Evolutionary conservation across 179 eudicot genomes (phyloP).

Genomic region (Silene vulgaris): DNA sequence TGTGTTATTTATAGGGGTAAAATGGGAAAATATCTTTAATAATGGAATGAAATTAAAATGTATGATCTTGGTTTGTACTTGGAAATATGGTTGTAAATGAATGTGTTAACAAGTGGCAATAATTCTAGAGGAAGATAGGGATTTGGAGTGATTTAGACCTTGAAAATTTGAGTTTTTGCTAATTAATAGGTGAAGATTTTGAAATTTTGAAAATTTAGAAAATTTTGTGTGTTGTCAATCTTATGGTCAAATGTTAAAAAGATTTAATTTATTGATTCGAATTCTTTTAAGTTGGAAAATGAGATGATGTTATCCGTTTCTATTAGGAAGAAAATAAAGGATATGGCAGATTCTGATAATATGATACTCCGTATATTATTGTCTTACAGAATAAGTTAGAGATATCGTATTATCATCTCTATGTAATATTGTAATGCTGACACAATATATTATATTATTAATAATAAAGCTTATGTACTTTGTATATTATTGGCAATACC

Average conservation of each 20-base stretch:
- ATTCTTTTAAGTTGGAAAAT: too few relatives aligned
- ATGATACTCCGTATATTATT: too few relatives aligned
- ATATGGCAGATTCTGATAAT: too few relatives aligned
- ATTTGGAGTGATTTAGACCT: neutral
- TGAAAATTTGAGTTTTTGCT: neutral
- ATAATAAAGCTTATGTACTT: too few relatives aligned
- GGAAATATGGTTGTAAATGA: neutral
- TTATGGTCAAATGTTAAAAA: neutral
- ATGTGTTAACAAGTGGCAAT: neutral
- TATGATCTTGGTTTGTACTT: constrained; percentile 3
- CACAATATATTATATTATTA: too few relatives aligned
- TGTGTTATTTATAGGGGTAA: constrained; percentile 3
- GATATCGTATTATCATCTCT: too few relatives aligned
- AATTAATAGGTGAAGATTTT: neutral
- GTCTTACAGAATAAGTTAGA: too few relatives aligned
- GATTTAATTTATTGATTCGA: too few relatives aligned
- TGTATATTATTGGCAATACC: too few relatives aligned
- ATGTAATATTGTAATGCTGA: too few relatives aligned
- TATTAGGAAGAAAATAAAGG: too few relatives aligned
- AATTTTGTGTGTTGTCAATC: neutral
- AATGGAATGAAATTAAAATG: neutral
- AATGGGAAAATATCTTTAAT: neutral
- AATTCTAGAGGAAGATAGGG: neutral
- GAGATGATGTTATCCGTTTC: too few relatives aligned
- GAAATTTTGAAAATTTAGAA: neutral